These are phyloP conservation scores for Mortierella sp. DNA, from an alignment of 371 early-diverging fungal genomes.

Conservation along the genomic window DNA sequence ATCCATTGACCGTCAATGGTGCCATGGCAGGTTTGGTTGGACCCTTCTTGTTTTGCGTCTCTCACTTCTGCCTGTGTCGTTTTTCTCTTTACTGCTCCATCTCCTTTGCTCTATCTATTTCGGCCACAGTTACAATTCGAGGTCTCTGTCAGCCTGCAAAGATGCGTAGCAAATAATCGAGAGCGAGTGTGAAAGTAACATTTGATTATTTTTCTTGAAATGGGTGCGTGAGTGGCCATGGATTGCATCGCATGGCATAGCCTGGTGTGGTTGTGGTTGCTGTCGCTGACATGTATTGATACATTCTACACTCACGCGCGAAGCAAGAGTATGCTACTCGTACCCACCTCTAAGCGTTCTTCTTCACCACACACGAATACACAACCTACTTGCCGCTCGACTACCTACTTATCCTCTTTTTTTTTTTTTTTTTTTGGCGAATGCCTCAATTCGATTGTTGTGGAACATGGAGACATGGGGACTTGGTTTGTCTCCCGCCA, in stretches of 20 bases:
- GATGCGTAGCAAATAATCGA: background rate
- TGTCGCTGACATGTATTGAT: no score
- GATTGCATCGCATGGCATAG: background rate
- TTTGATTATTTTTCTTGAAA: background rate
- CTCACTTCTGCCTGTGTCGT: background rate
- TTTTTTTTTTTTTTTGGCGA: no score
- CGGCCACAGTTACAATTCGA: background rate
- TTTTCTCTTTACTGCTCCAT: background rate
- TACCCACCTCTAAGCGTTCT: background rate
- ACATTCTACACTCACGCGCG: no score
- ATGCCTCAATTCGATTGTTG: background rate
- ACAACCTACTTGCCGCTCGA: no score
- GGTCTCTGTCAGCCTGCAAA: background rate
- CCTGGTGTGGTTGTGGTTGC: background rate
- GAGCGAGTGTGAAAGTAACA: background rate
- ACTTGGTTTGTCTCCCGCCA: constrained; percentile 8
- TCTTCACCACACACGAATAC: no score
- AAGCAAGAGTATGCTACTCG: background rate
- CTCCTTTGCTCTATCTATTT: background rate
- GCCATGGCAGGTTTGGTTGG: background rate
- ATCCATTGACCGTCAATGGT: background rate
- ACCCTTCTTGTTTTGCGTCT: no score
- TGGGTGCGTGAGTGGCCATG: background rate
- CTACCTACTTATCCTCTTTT: background rate
- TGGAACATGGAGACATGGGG: constrained; percentile 9